A percentile compares a stretch with the other conserved stretches of the same genome.
phyloP scores from a whole-genome alignment of 768 basidiomycete genomes.

The Russula sp. region DNA sequence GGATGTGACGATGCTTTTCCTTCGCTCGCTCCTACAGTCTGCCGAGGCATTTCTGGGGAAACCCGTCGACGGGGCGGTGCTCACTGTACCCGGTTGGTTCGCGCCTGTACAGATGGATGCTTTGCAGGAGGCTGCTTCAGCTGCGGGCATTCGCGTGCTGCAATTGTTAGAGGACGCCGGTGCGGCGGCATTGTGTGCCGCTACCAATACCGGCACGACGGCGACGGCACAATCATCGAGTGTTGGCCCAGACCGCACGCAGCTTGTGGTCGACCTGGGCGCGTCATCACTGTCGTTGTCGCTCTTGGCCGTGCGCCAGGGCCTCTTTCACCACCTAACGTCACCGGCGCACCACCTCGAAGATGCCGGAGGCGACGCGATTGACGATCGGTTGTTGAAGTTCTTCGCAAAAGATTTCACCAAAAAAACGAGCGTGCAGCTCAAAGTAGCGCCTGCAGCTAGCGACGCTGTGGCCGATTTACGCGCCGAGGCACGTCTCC shows the following conservation, averaged over 20 bases:
- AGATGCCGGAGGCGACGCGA: slow-evolving; percentile 60
- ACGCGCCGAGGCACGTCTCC: slow-evolving; percentile 90
- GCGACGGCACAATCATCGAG: slow-evolving; percentile 39
- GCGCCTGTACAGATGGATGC: slow-evolving; percentile 64
- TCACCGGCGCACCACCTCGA: slow-evolving; percentile 41
- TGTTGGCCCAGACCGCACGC: slow-evolving; percentile 61
- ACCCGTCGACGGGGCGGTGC: slow-evolving; percentile 73
- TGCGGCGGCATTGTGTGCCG: slow-evolving; percentile 61
- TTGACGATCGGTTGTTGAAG: slow-evolving; percentile 81
- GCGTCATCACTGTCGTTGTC: slow-evolving; percentile 66
- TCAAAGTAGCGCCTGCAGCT: slow-evolving; percentile 60
- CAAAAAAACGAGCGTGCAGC: slow-evolving; percentile 84
- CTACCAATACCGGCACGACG: slow-evolving; percentile 34
- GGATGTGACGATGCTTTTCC: slow-evolving; percentile 83
- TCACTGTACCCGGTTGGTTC: slow-evolving; percentile 79
- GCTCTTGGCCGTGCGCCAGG: slow-evolving; percentile 69
- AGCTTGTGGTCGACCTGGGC: slow-evolving; percentile 80
- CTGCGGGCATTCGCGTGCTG: slow-evolving; percentile 79
- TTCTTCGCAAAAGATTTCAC: slow-evolving; percentile 96
- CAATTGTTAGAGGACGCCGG: slow-evolving; percentile 88
- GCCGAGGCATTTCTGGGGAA: slow-evolving; percentile 90
- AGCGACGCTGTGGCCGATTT: slow-evolving; percentile 52
- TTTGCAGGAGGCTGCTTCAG: slow-evolving; percentile 66
- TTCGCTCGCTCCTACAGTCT: slow-evolving; percentile 77
- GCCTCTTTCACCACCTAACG: slow-evolving; percentile 65